Percentiles rank a stretch among this genome's conserved stretches.
phyloP scores from a whole-genome alignment of 306 rosid species.

The Prunus fruticosa region DNA sequence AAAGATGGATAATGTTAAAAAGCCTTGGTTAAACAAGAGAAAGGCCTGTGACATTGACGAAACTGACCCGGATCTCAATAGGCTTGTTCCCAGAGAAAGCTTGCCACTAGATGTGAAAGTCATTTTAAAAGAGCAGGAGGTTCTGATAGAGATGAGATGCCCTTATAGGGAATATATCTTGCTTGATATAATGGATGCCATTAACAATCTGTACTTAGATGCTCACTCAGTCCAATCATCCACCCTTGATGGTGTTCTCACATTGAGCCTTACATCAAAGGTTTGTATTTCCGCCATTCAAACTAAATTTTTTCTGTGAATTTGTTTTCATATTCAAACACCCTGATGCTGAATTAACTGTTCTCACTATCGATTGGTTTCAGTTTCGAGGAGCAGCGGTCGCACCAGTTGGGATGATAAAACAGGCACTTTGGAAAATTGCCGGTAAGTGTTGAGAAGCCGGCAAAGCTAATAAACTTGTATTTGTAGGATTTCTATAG shows the following conservation, averaged over 20 bases:
- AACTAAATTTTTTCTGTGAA: neutral
- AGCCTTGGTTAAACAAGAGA: conserved; percentile 56
- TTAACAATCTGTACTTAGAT: conserved; percentile 61
- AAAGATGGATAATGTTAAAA: conserved; percentile 36
- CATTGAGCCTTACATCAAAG: conserved; percentile 71
- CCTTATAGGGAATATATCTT: conserved; percentile 71
- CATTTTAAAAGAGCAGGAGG: conserved; percentile 54
- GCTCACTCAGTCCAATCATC: conserved; percentile 72
- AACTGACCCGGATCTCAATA: conserved; percentile 30
- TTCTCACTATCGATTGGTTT: conserved; percentile 19
- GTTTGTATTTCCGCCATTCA: conserved; percentile 35
- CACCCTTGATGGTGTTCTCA: conserved; percentile 57
- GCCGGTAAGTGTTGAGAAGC: conserved; percentile 41
- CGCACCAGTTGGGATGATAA: conserved; percentile 62
- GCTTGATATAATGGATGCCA: conserved; percentile 70
- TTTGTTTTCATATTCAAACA: neutral
- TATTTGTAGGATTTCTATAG: conserved; percentile 15
- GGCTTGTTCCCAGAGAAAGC: conserved; percentile 26
- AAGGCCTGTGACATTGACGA: conserved; percentile 57
- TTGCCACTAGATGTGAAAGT: conserved; percentile 52
- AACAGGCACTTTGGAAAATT: conserved; percentile 61
- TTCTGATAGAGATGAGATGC: conserved; percentile 69
- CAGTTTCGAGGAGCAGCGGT: conserved; percentile 74
- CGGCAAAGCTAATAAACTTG: conserved; percentile 15
- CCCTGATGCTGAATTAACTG: conserved; percentile 11